Evolutionary conservation across 139 green algal genomes (phyloP), one percentile per base, ranked within the genome.

Genomic region (Chlorella sp.): DNA sequence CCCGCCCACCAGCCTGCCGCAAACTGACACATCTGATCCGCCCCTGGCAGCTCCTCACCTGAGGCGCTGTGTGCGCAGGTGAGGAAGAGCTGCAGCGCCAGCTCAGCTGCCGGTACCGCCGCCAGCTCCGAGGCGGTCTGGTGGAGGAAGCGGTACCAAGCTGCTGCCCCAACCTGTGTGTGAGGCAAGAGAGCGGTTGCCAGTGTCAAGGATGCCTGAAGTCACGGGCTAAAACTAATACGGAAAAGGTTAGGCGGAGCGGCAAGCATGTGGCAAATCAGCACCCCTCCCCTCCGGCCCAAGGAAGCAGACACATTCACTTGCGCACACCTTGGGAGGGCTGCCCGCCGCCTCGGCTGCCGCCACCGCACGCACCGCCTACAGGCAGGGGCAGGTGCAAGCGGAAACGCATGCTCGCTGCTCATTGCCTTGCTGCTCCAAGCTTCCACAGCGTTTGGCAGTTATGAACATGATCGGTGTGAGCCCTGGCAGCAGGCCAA

Each of bases 81-180:
- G 51, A 99, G 90, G 85, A 98, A 93, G 36, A 98, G 84, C 68
- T 93, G 87, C 80, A 98, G 79, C 28, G 96, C 96, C 80, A 92
- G 81, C 86, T 90, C 44, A 58, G 94, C 87, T 2, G 70, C 70
- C 2, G 76, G 80, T 32, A 90, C 88, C 24, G 87, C 87, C 30
- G 91, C 86, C 64, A 94, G 85, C 43, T 75, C 86, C 3, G 84
- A 76, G 67, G 78, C 80, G 19, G 90, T 82, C 24, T 81, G 80
- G 75, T 94, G 91, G 80, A 92, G 69, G 64, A 91, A 90, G 26
- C 88, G 78, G 82, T 73, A 80, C 82, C 72, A 85, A 0, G 22
- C 20, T 32, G 60, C 36, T 6, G 48, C 48, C 6, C 56, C 76
- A 9, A 82, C 76, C 28, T 54, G 76, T 14, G 3, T 38, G 6